Conservation (phyloP, 805 yeast genomes). For the Wickerhamiella galacta region DNA sequence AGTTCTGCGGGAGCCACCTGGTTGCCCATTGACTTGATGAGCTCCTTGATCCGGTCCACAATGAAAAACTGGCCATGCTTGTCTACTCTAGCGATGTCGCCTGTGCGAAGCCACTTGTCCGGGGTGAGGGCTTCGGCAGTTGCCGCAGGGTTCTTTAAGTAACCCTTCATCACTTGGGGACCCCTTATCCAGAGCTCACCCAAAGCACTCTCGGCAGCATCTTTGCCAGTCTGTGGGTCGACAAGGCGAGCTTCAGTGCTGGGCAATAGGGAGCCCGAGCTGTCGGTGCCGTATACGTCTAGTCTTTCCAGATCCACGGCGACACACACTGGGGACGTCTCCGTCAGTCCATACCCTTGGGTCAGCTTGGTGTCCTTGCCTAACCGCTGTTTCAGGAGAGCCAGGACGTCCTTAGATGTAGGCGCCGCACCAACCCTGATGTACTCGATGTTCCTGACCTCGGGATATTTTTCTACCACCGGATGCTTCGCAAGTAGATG, state of each 20-base stretch:
- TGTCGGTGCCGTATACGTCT: conserved; percentile 29
- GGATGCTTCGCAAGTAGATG: conserved; percentile 30
- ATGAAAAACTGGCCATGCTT: conserved; percentile 26
- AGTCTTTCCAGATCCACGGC: conserved; percentile 1
- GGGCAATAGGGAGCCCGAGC: conserved; percentile 26
- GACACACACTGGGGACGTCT: conserved; percentile 35
- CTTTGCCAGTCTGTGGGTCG: conserved; percentile 23
- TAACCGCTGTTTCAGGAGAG: conserved; percentile 1
- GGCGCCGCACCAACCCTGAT: conserved; percentile 32
- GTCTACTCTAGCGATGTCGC: conserved; percentile 32
- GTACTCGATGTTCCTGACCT: conserved; percentile 26
- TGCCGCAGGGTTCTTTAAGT: conserved; percentile 32
- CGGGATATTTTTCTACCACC: conserved; percentile 26
- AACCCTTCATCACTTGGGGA: conserved; percentile 34
- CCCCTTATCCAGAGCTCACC: conserved; percentile 44
- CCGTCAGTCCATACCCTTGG: conserved; percentile 32
- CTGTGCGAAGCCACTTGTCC: conserved; percentile 41
- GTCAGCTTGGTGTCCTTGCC: conserved; percentile 4
- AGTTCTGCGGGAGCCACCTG: conserved; percentile 88
- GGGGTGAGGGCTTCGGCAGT: conserved; percentile 28
- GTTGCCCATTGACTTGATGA: conserved; percentile 55
- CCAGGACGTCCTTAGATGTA: conserved; percentile 15
- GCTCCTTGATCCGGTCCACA: conserved; percentile 46
- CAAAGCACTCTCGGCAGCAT: conserved; percentile 24
- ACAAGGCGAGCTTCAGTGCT: conserved; percentile 33